These are phyloP conservation scores for Alternaria viburni DNA, from an alignment of 2,329 filamentous ascomycete genomes.

Conservation along the genomic window DNA sequence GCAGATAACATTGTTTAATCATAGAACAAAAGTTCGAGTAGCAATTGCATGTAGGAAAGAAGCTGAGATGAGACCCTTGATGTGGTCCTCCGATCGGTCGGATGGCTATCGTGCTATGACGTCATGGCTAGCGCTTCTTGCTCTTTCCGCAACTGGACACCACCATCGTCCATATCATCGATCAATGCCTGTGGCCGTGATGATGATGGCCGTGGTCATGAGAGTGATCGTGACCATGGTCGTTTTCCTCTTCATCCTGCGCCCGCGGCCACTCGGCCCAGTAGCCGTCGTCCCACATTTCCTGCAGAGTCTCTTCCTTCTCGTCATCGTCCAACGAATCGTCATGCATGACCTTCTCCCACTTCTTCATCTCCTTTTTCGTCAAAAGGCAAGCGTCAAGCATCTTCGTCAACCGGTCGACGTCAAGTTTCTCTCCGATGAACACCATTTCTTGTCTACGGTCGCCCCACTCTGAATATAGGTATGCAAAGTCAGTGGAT, in stretches of 20 bases:
- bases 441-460: slow-evolving; percentile 75
- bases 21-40: background rate
- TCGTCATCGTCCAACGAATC: slow-evolving; percentile 38
- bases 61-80: background rate
- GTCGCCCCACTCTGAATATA: slow-evolving; percentile 64
- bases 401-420: slow-evolving; percentile 56
- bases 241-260: slow-evolving; percentile 37
- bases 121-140: background rate
- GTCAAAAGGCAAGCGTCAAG: slow-evolving; percentile 68
- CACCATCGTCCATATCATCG: background rate
- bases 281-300: slow-evolving; percentile 65
- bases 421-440: slow-evolving; percentile 70
- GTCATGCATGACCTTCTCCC: slow-evolving; percentile 49
- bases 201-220: slow-evolving; percentile 11
- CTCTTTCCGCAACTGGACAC: background rate
- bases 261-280: slow-evolving; percentile 58
- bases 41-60: background rate
- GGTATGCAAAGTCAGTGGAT: background rate
- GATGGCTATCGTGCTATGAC: background rate
- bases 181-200: background rate
- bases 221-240: slow-evolving; percentile 23
- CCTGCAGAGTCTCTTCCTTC: slow-evolving; percentile 56
- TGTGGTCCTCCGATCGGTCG: background rate
- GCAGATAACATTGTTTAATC: background rate
- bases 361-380: slow-evolving; percentile 60